These are phyloP conservation scores for Cerioporus squamosus DNA, from an alignment of 1,284 basidiomycete genomes.

Conservation along the genomic window DNA sequence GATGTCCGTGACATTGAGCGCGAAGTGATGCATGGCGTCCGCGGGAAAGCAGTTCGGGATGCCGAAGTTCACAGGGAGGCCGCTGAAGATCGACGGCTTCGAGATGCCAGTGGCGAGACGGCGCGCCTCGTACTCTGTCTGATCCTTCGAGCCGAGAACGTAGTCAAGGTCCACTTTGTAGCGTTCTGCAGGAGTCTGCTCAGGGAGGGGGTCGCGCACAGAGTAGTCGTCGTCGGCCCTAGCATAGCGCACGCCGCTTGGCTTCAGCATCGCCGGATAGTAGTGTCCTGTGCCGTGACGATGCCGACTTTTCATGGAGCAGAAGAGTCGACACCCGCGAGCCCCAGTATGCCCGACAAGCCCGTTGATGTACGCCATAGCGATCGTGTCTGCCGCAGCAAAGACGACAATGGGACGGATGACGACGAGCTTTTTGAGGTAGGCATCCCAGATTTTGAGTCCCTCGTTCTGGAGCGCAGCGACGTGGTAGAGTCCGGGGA, in stretches of 20 bases:
- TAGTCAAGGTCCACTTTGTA: background rate
- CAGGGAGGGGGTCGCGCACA: background rate
- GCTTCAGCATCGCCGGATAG: conserved; percentile 28
- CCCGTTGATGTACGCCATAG: conserved; percentile 35
- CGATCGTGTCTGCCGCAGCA: conserved; percentile 26
- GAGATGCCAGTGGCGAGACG: conserved; percentile 1
- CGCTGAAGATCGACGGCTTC: conserved; percentile 6
- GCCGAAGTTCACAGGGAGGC: conserved; percentile 2
- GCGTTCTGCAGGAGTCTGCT: background rate
- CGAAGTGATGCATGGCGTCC: conserved; percentile 44
- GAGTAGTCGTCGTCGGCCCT: background rate
- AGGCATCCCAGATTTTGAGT: conserved; percentile 23
- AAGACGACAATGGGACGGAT: conserved; percentile 19
- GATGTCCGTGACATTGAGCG: conserved; percentile 36
- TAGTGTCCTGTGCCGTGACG: conserved; percentile 36
- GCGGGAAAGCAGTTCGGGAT: conserved; percentile 33
- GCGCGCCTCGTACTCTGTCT: background rate
- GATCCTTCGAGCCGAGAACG: conserved; percentile 12
- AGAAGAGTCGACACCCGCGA: conserved; percentile 38
- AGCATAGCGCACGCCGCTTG: background rate
- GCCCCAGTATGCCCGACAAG: conserved; percentile 39
- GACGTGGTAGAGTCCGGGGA: conserved; percentile 27
- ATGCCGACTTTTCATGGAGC: conserved; percentile 36
- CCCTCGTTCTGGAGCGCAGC: conserved; percentile 23
- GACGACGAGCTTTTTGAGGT: background rate